These are phyloP conservation scores for Nematodospora valgi DNA, from an alignment of 805 yeast species.

Conservation along the genomic window DNA sequence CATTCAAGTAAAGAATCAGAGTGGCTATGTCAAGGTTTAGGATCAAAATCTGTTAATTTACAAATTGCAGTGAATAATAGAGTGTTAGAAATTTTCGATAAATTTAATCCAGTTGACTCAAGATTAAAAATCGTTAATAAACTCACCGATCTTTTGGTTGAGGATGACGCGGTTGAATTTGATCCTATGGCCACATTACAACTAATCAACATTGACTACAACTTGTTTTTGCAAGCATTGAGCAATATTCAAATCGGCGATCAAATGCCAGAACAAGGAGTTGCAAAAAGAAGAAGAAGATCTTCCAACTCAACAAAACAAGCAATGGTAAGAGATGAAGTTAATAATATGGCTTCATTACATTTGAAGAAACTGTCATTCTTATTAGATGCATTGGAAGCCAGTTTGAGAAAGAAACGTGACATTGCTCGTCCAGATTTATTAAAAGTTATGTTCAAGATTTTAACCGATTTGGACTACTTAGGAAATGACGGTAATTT, in stretches of 20 bases:
- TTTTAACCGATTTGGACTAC: conserved; percentile 73
- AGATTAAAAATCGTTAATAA: conserved; percentile 52
- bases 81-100: conserved; percentile 51
- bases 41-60: conserved; percentile 32
- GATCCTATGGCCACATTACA: conserved; percentile 50
- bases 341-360: conserved; percentile 69
- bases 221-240: conserved; percentile 57
- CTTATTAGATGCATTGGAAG: conserved; percentile 74
- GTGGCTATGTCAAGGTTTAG: conserved; percentile 55
- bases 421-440: conserved; percentile 40
- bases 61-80: conserved; percentile 48
- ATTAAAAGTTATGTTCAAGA: conserved; percentile 52
- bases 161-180: conserved; percentile 28
- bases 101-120: conserved; percentile 50
- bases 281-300: conserved; percentile 77
- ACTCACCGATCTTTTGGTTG: conserved; percentile 53
- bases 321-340: conserved; percentile 67
- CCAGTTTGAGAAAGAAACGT: conserved; percentile 32
- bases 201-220: conserved; percentile 50
- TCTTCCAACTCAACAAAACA: conserved; percentile 75
- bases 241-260: conserved; percentile 56
- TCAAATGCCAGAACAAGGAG: conserved; percentile 42
- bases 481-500: conserved; percentile 87
- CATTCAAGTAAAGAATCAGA: conserved; percentile 48
- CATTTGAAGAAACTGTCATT: conserved; percentile 78